A percentile compares a stretch with the other conserved stretches of the same genome.
Evolutionary conservation across 805 yeast genomes (phyloP).

Genomic region (Groenewaldozyma tartarivorans): DNA sequence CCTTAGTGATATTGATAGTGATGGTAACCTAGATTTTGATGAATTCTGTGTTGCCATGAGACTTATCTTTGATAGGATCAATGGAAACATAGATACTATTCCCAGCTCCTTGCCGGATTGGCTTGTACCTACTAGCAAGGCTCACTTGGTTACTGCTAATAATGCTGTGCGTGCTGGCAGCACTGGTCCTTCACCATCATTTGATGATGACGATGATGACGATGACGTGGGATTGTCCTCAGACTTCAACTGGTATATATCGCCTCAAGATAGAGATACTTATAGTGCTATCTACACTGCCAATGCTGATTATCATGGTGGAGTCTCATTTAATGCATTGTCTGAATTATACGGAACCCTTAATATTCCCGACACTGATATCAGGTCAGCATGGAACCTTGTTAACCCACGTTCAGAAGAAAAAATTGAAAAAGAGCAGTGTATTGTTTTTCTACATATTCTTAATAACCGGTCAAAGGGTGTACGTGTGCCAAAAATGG

Average conservation of each 20-base stretch:
- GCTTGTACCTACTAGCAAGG: slow-evolving; percentile 86
- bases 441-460: slow-evolving; percentile 79
- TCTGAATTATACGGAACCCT: slow-evolving; percentile 60
- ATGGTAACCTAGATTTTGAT: slow-evolving; percentile 88
- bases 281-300: slow-evolving; percentile 72
- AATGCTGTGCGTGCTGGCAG: slow-evolving; percentile 35
- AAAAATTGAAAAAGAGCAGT: slow-evolving; percentile 89
- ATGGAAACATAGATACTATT: slow-evolving; percentile 50
- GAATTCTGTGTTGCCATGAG: slow-evolving; percentile 98
- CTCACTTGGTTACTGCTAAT: slow-evolving; percentile 78
- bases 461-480: slow-evolving; percentile 83
- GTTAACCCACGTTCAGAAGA: slow-evolving; percentile 84
- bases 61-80: slow-evolving; percentile 81
- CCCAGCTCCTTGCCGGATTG: slow-evolving; percentile 79
- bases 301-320: slow-evolving; percentile 69
- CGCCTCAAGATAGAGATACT: slow-evolving; percentile 72
- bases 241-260: slow-evolving; percentile 92
- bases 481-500: slow-evolving; percentile 79
- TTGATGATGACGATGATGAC: slow-evolving; percentile 33
- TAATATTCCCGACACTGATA: slow-evolving; percentile 74
- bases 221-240: slow-evolving; percentile 56
- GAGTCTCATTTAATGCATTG: slow-evolving; percentile 66
- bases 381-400: slow-evolving; percentile 86
- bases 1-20: slow-evolving; percentile 77
- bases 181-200: background rate